phyloP scores from a whole-genome alignment of 768 basidiomycete genomes.

The Rubroboletus pulcherrimus region DNA sequence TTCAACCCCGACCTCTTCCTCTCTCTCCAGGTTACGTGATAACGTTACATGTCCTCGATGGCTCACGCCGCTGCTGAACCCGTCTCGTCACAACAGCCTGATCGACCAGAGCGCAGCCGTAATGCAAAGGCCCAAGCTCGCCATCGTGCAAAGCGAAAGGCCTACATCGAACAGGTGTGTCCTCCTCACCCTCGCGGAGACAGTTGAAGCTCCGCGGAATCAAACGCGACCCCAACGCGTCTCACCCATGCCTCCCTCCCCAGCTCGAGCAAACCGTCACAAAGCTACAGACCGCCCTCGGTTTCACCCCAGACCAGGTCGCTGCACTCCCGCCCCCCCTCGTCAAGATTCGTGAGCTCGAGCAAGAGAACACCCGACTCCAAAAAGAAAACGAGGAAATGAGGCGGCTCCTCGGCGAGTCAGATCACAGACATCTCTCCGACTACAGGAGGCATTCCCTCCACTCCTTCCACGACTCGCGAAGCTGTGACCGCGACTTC shows the following conservation, averaged over 20 bases:
- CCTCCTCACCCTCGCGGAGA: neutral
- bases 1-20: constrained; percentile 50
- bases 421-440: constrained; percentile 35
- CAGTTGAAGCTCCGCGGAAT: constrained; percentile 4
- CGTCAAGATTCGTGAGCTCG: constrained; percentile 75
- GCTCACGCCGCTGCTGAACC: constrained; percentile 47
- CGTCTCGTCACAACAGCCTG: constrained; percentile 39
- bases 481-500: constrained; percentile 53
- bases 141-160: constrained; percentile 89
- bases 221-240: constrained; percentile 10
- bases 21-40: constrained; percentile 38
- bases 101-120: constrained; percentile 80
- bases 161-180: constrained; percentile 82
- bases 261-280: constrained; percentile 85
- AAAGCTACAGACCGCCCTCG: constrained; percentile 73
- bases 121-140: constrained; percentile 86
- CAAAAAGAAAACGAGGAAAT: constrained; percentile 73
- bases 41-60: constrained; percentile 56
- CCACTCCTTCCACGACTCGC: constrained; percentile 46
- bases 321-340: constrained; percentile 68
- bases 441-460: constrained; percentile 49
- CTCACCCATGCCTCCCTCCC: neutral
- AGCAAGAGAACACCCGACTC: constrained; percentile 72
- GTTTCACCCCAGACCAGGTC: constrained; percentile 72
- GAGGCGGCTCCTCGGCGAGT: constrained; percentile 58